Evolutionary conservation across 305 asterid genomes (phyloP).

Genomic region (Solanum aculeatissimum): DNA sequence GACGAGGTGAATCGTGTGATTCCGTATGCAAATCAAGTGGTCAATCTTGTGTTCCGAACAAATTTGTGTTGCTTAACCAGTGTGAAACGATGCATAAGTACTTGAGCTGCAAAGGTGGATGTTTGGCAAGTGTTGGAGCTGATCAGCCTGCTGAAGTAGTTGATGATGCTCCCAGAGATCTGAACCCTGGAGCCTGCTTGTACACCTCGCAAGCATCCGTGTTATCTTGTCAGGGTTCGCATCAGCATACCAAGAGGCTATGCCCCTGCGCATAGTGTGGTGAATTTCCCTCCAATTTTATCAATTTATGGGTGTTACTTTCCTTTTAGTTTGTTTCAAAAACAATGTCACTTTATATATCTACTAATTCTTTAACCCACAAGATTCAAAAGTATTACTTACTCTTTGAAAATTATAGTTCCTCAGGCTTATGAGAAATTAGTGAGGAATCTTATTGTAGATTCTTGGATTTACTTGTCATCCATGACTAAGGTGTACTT

Average conservation of each 20-base stretch:
- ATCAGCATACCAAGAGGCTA: conserved; percentile 61
- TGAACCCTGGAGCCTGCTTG: conserved; percentile 68
- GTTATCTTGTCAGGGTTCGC: conserved; percentile 63
- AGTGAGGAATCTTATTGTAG: conserved; percentile 68
- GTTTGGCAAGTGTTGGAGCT: conserved; percentile 70
- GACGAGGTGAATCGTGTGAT: conserved; percentile 88
- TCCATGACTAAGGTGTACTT: conserved; percentile 56
- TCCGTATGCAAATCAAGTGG: conserved; percentile 64
- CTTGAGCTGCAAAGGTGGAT: conserved; percentile 71
- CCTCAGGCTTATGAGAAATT: background rate
- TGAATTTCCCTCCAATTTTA: background rate
- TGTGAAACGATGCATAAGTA: conserved; percentile 66
- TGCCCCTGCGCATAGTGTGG: conserved; percentile 53
- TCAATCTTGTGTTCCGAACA: conserved; percentile 84
- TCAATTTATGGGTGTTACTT: background rate
- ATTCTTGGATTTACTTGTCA: conserved; percentile 51
- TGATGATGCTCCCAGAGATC: conserved; percentile 67
- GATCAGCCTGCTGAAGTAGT: conserved; percentile 96
- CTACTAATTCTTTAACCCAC: background rate
- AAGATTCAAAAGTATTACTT: background rate
- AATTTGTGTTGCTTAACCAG: conserved; percentile 61
- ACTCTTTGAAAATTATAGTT: background rate
- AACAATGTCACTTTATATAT: background rate
- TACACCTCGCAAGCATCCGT: conserved; percentile 27
- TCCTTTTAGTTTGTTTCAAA: background rate